Evolutionary conservation across 176 grass and related monocot genomes (phyloP).

Genomic region (Avena eriantha): DNA sequence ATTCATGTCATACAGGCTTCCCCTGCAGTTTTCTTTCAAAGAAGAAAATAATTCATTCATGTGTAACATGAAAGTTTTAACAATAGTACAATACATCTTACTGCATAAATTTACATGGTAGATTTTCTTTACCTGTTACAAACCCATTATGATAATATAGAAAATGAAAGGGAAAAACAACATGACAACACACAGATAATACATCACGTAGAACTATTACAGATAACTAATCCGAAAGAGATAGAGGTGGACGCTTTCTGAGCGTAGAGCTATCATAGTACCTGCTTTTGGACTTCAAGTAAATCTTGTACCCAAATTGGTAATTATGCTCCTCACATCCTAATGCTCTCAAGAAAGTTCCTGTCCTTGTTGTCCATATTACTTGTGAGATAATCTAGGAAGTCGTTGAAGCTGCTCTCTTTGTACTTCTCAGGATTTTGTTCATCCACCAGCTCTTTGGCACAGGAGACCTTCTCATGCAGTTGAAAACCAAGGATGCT

Average conservation of each 20-base stretch:
- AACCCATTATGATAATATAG: not conserved
- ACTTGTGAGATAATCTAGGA: conserved; percentile 56
- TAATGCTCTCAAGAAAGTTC: conserved; percentile 65
- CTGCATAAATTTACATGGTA: not conserved
- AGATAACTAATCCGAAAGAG: not conserved
- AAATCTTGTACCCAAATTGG: not conserved
- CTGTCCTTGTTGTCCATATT: conserved; percentile 34
- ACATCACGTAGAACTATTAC: not conserved
- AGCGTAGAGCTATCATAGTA: not conserved
- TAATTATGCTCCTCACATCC: conserved; percentile 11
- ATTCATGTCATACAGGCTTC: not conserved
- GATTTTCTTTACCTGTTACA: conserved; percentile 34
- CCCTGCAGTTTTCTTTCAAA: not conserved
- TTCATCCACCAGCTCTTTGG: conserved; percentile 60
- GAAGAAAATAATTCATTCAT: not conserved
- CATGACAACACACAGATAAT: not conserved
- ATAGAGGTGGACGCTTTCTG: not conserved
- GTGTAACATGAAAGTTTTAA: not conserved
- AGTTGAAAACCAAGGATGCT: conserved; percentile 72
- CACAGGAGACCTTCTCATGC: conserved; percentile 63
- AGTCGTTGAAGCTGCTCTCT: conserved; percentile 74
- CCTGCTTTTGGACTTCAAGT: conserved; percentile 24
- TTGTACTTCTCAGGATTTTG: conserved; percentile 55
- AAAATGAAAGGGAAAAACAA: conserved; percentile 8
- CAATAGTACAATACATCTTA: conserved; percentile 13